phyloP scores from a whole-genome alignment of 1,284 basidiomycete genomes.

The Coniophora puteana region DNA sequence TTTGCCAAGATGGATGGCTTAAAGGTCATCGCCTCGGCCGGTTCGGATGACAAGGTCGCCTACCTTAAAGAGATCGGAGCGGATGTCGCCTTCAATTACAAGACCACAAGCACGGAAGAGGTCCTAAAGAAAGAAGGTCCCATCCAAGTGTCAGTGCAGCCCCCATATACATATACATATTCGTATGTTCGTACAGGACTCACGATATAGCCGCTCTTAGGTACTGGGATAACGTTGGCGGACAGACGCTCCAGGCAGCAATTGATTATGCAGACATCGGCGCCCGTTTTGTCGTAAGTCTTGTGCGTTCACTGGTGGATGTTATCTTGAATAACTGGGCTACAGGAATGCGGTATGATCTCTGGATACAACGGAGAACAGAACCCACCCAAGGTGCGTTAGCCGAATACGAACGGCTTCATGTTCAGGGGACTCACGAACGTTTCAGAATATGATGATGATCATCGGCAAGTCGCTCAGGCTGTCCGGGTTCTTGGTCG shows the following conservation, averaged over 20 bases:
- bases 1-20: conserved; percentile 35
- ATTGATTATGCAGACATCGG: conserved; percentile 44
- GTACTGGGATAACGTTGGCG: conserved; percentile 56
- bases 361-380: neutral
- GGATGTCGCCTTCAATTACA: conserved; percentile 42
- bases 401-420: neutral
- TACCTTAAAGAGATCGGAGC: conserved; percentile 34
- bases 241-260: conserved; percentile 56
- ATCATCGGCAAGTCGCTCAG: conserved; percentile 11
- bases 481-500: conserved; percentile 5
- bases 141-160: conserved; percentile 24
- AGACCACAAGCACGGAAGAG: conserved; percentile 23
- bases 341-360: conserved; percentile 15
- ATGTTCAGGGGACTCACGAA: neutral
- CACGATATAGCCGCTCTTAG: conserved; percentile 19
- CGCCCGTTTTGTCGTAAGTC: conserved; percentile 46
- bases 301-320: neutral
- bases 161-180: conserved; percentile 25
- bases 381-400: neutral
- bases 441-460: conserved; percentile 7
- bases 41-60: conserved; percentile 36
- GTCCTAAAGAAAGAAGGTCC: conserved; percentile 20
- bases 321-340: neutral
- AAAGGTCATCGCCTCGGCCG: conserved; percentile 36
- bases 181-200: conserved; percentile 9